Evolutionary conservation across 1,139 yeast species (phyloP), one percentile per base, ranked within the genome.

Genomic region (Hansenula sp.): DNA sequence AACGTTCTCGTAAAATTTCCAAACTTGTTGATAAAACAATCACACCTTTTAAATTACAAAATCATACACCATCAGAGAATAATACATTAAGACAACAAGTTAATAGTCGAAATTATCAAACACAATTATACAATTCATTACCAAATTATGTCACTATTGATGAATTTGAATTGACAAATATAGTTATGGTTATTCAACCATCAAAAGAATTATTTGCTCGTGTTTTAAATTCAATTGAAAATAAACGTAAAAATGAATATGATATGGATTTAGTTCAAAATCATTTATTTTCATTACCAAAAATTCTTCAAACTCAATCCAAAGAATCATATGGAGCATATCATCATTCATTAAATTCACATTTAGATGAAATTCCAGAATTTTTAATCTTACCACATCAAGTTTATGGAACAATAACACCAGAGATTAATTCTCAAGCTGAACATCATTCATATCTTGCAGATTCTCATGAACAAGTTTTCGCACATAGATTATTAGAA

Each of bases 391-490:
- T 71, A 29, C 73, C 74, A 8, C 75, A 69, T 45, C 57, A 65
- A 32, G 55, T 60, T 0, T 71, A 71, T 47, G 76, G 73, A 2
- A 71, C 68, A 0, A 50, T 70, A 7, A 66, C 74, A 0, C 71
- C 70, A 7, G 72, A 70, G 40, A 59, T 71, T 40, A 62, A 62
- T 33, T 64, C 62, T 38, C 34, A 41, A 31, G 43, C 38, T 22
- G 69, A 66, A 39, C 52, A 59, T 58, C 24, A 21, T 17, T 42
- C 50, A 8, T 50, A 40, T 26, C 29, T 39, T 24, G 48, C 50
- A 6, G 56, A 51, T 39, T 32, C 51, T 1, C 50, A 42, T 25
- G 55, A 51, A 25, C 51, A 46, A 26, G 32, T 43, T 2, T 51
- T 45, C 37, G 45, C 52, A 19, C 29, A 29, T 10, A 38, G 34